Evolutionary conservation across 2,329 filamentous ascomycete species (phyloP), one percentile per base, ranked within the genome.

Genomic region (Diaporthe citrichinensis): DNA sequence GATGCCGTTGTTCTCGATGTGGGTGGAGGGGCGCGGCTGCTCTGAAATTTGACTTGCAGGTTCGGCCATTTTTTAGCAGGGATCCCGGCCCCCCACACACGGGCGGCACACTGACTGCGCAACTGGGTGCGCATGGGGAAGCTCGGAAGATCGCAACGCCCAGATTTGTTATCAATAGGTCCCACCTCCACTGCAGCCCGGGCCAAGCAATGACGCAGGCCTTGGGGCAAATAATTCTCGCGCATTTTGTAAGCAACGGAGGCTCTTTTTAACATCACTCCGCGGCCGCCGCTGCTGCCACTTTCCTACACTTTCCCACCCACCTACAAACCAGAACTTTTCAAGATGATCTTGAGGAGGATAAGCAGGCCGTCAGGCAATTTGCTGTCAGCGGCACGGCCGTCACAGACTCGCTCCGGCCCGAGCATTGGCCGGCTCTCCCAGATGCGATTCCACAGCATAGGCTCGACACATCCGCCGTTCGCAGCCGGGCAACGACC

Each of bases 401-500:
- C 78, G 28, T 76, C 73, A 65, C 75, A 57, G 28, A 65, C 73
- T 25, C 46, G 46, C 36, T 71, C 77, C 71, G 31, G 53, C 73
- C 28, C 49, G n/a, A 53, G 76, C 28, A 41, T 80, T 44, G 75
- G 78, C 62, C 79, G 81, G 75, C 75, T 80, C 71, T 80, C 80
- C n/a, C 79, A 78, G 39, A 81, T 81, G 68, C 79, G 79, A 72
- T 80, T 81, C 14, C 81, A 58, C 76, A 80, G 76, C 75, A 65
- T 55, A 73, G 71, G 76, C 73, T 78, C 80, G 14, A 78, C 77
- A 53, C 76, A 79, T n/a, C 68, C 81, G 6, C 76, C 80, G 44
- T 76, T 80, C 69, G 75, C 80, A 36, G 75, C 81, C 57, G 76
- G 72, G 51, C 72, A 77, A 46, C 82, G 81, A 17, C 81, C 80